Conservation (phyloP, 306 rosid species). For the Rosa lucieae region DNA sequence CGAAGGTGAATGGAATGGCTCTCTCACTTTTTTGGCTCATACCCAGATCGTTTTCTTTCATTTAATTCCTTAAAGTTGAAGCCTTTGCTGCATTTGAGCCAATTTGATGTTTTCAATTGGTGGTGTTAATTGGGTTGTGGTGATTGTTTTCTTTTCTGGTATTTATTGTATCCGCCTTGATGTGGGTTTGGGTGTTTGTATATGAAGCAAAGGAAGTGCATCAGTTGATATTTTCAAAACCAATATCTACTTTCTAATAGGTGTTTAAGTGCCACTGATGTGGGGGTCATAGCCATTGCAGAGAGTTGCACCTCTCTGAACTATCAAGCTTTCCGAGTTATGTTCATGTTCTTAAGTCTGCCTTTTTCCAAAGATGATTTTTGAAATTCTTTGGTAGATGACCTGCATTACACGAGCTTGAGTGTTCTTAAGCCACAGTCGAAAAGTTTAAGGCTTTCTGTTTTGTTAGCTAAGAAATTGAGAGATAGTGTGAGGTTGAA, state of each 20-base stretch:
- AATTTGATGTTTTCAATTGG: too few species aligned
- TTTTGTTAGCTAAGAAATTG: too few species aligned
- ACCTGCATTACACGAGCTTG: not conserved
- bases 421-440: not conserved
- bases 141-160: too few species aligned
- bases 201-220: constrained; percentile 13
- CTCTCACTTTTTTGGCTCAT: too few species aligned
- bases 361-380: not conserved
- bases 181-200: not conserved
- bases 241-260: constrained; percentile 34
- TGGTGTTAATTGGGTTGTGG: too few species aligned
- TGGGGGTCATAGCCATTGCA: constrained; percentile 61
- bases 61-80: too few species aligned
- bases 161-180: too few species aligned
- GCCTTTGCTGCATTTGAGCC: too few species aligned
- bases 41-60: too few species aligned
- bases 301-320: constrained; percentile 50
- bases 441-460: too few species aligned
- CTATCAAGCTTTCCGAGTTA: not conserved
- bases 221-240: not conserved
- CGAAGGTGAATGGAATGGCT: too few species aligned
- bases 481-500: too few species aligned
- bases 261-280: constrained; percentile 75
- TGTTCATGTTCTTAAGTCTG: not conserved
- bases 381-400: not conserved